A percentile compares a stretch with the other conserved stretches of the same genome.
These are phyloP conservation scores for Tetrapisispora nanseiensis DNA, from an alignment of 805 yeast genomes.

Conservation along the genomic window DNA sequence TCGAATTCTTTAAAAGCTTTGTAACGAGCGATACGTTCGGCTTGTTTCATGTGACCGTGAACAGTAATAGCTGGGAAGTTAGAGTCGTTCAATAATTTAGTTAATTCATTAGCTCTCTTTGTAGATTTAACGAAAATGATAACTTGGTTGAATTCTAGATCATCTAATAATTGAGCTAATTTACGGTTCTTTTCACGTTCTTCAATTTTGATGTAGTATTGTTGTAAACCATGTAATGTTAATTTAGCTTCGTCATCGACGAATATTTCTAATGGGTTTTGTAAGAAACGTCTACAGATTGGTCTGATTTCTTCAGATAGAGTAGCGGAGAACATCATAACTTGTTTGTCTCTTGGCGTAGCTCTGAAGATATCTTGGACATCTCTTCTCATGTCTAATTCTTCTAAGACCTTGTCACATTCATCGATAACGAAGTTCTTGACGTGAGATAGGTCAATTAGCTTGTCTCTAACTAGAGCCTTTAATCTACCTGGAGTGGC, in stretches of 20 bases:
- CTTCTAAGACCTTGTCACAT: constrained; percentile 95
- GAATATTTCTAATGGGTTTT: constrained; percentile 91
- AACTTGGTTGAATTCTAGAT: constrained; percentile 94
- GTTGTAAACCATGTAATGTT: constrained; percentile 96
- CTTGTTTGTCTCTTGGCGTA: constrained; percentile 97
- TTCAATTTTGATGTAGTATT: constrained; percentile 79
- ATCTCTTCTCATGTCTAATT: constrained; percentile 91
- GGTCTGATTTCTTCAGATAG: constrained; percentile 90
- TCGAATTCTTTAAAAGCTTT: constrained; percentile 94
- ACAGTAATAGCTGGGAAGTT: constrained; percentile 97
- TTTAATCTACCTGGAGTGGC: constrained; percentile 98
- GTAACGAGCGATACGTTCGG: constrained; percentile 95
- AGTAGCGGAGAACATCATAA: constrained; percentile 98
- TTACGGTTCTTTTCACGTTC: constrained; percentile 91
- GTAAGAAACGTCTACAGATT: constrained; percentile 95
- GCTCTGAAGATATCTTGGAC: constrained; percentile 96
- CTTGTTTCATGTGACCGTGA: constrained; percentile 92
- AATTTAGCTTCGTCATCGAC: constrained; percentile 97
- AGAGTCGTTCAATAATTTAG: constrained; percentile 78
- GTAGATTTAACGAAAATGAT: constrained; percentile 91
- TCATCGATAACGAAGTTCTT: constrained; percentile 95
- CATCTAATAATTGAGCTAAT: constrained; percentile 84
- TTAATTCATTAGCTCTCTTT: constrained; percentile 83
- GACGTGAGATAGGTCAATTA: constrained; percentile 74
- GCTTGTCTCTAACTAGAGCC: constrained; percentile 87